phyloP scores from a whole-genome alignment of 2,329 filamentous ascomycete genomes.

The Colletotrichum sp. region DNA sequence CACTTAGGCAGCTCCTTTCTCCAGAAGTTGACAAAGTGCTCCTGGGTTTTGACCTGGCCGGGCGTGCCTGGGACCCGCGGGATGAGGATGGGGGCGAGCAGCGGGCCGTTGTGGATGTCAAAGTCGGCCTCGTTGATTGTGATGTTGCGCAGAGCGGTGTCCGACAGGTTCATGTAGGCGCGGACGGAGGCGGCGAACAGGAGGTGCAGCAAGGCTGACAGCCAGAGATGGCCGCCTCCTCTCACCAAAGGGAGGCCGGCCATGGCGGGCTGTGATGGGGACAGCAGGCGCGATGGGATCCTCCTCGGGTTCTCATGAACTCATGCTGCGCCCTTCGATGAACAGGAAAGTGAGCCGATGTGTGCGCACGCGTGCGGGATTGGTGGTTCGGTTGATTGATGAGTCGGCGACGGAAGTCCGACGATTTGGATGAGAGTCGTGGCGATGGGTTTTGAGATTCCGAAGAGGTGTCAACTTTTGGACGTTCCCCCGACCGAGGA shows the following conservation, averaged over 20 bases:
- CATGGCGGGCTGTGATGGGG: slow-evolving; percentile 11
- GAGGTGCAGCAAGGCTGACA: slow-evolving; percentile 20
- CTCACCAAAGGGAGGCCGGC: slow-evolving; percentile 18
- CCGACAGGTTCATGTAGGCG: slow-evolving; percentile 58
- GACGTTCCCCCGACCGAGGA: slow-evolving; percentile 1
- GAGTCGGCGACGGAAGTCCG: slow-evolving; percentile 1
- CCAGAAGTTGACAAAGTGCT: slow-evolving; percentile 79
- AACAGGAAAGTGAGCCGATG: not conserved
- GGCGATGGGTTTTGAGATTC: not conserved
- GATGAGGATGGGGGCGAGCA: slow-evolving; percentile 78
- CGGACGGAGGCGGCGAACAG: slow-evolving; percentile 28
- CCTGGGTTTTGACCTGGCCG: slow-evolving; percentile 68
- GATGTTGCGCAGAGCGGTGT: slow-evolving; percentile 67
- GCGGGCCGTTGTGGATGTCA: slow-evolving; percentile 67
- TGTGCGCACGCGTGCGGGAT: not conserved
- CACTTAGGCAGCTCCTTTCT: slow-evolving; percentile 69
- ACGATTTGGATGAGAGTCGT: not conserved
- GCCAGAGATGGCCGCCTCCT: slow-evolving; percentile 8
- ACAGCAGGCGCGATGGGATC: not conserved
- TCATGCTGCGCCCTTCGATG: slow-evolving; percentile 6
- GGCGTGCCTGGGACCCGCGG: slow-evolving; percentile 77
- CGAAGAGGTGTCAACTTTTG: slow-evolving; percentile 21
- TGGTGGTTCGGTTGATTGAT: not conserved
- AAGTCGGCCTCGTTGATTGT: slow-evolving; percentile 71
- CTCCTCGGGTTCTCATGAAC: slow-evolving; percentile 5